phyloP scores from a whole-genome alignment of 768 basidiomycete genomes.

The Boletus pseudo-olivaceus region DNA sequence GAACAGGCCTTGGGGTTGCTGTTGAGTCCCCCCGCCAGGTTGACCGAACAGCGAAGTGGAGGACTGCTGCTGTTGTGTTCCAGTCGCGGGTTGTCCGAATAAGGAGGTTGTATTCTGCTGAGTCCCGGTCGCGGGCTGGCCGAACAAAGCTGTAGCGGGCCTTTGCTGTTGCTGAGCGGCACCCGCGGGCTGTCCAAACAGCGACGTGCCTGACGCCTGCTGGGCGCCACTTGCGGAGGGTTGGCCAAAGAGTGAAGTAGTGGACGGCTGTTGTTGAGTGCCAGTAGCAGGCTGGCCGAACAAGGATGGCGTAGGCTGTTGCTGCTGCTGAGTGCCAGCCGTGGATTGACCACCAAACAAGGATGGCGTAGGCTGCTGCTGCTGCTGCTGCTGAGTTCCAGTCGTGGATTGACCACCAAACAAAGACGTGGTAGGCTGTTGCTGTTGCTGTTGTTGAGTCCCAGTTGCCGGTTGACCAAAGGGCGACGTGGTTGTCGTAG shows the following conservation, averaged over 20 bases:
- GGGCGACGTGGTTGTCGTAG: conserved; percentile 19
- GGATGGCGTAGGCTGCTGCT: conserved; percentile 14
- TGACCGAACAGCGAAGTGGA: conserved; percentile 38
- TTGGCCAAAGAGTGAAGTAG: conserved; percentile 29
- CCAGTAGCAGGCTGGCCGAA: conserved; percentile 29
- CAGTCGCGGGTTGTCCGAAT: conserved; percentile 30
- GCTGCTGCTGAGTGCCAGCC: conserved; percentile 16
- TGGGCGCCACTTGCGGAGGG: conserved; percentile 28
- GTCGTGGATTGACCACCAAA: conserved; percentile 22
- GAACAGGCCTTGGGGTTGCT: conserved; percentile 30
- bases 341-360: conserved; percentile 25
- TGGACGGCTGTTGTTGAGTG: conserved; percentile 34
- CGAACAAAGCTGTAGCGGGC: conserved; percentile 29
- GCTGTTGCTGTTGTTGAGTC: conserved; percentile 20
- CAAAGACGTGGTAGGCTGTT: conserved; percentile 18
- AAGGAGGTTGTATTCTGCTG: conserved; percentile 16
- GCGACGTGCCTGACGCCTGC: conserved; percentile 22
- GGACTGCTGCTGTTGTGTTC: conserved; percentile 35
- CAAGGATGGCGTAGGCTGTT: conserved; percentile 10
- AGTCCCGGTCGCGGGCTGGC: conserved; percentile 16
- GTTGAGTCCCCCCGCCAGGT: conserved; percentile 18
- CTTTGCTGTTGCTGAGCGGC: conserved; percentile 26
- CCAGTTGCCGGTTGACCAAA: conserved; percentile 35
- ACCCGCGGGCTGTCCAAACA: conserved; percentile 39
- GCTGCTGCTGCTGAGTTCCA: conserved; percentile 16